Base-by-base conservation (phyloP, 768 basidiomycete genomes). In the Leccinum longicurvipes region DNA sequence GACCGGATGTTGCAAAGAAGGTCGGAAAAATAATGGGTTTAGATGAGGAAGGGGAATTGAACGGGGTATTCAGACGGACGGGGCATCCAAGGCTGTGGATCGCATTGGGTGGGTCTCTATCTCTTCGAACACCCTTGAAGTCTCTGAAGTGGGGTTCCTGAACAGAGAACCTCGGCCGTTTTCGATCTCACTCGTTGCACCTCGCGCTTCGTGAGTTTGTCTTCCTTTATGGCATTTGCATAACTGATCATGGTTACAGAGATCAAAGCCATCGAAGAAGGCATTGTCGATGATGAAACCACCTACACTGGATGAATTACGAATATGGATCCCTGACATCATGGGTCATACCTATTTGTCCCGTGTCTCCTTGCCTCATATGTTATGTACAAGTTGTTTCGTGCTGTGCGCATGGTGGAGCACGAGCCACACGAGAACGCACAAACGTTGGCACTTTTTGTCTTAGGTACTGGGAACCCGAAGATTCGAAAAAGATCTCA, bases 11-110 rank as follows among this genome's bases (percentile, higher is more conserved):
- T 11, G 74, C 71, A 2, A 59, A 72, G 36, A 72, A 74, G 64
- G 72, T 85, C 56, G 76, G 79, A 51, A 73, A 77, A n/a, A 67
- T 87, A 12, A 83, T 86, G 88, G 82, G 87, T 32, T 61, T 89
- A 54, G 78, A 86, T 65, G 69, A 73, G 41, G 84, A 91, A 69
- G 84, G 86, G 2, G 85, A 89, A 64, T 61, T 84, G 27, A 72
- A 77, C n/a, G 80, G 80, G 0, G 64, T 64, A 11, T 72, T 66
- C 67, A 71, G 66, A 55, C 63, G 64, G 45, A 71, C 63, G 1
- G 68, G 66, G 7, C 62, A 73, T 55, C 63, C 77, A 21, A 78
- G 79, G 47, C 52, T 72, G 28, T 72, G 70, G 64, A 51, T 68
- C 34, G 65, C 60, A 39, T 55, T 65, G 64, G 59, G 69, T 59